These are phyloP conservation scores for Stephania yunnanensis DNA, from an alignment of 164 flowering plant genomes.

Conservation along the genomic window DNA sequence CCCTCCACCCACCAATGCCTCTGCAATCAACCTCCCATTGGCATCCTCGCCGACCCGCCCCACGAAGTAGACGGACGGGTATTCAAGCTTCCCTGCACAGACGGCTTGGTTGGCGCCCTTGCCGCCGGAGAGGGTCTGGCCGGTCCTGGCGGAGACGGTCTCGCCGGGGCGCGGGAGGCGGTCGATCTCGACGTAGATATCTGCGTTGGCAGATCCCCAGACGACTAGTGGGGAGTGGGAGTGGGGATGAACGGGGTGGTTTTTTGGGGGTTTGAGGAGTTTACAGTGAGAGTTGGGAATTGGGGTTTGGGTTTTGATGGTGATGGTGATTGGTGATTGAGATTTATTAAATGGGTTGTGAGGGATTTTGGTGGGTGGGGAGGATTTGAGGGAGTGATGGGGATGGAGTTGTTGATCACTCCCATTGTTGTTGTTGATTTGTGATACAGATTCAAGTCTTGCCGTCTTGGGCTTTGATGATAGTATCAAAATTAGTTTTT, in stretches of 20 bases:
- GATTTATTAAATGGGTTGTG: slow-evolving; percentile 8
- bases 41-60: slow-evolving; percentile 87
- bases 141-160: slow-evolving; percentile 71
- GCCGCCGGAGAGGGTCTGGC: slow-evolving; percentile 85
- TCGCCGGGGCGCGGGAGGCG: slow-evolving; percentile 74
- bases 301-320: slow-evolving; percentile 1
- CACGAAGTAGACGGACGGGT: slow-evolving; percentile 69
- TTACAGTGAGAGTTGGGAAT: slow-evolving; percentile 12
- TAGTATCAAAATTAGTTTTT: too few species aligned
- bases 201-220: slow-evolving; percentile 92
- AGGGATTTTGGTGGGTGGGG: neutral
- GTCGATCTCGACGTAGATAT: slow-evolving; percentile 79
- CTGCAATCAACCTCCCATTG: slow-evolving; percentile 62
- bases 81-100: slow-evolving; percentile 59
- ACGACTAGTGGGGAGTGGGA: slow-evolving; percentile 60
- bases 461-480: too few species aligned
- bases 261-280: slow-evolving; percentile 19
- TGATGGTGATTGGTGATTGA: slow-evolving; percentile 2
- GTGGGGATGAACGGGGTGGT: slow-evolving; percentile 14
- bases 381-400: neutral
- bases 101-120: slow-evolving; percentile 95
- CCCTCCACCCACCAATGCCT: slow-evolving; percentile 61
- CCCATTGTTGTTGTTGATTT: neutral
- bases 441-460: too few species aligned
- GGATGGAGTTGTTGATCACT: neutral